These are phyloP conservation scores for Leishmania lainsoni DNA, from an alignment of 208 protist species.

Conservation along the genomic window DNA sequence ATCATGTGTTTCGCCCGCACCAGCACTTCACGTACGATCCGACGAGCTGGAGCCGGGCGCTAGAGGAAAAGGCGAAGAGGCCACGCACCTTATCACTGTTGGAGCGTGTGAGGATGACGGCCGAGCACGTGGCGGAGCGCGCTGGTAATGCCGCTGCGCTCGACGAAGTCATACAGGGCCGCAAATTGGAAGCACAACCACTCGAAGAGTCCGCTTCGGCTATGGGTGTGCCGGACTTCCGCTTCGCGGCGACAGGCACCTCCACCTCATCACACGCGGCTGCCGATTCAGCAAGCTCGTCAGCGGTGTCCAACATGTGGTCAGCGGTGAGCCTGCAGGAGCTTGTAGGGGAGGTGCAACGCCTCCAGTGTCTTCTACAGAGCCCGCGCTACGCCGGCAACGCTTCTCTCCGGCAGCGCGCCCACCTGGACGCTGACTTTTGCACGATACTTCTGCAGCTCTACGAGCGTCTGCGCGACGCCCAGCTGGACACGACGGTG, in stretches of 20 bases:
- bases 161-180: background rate
- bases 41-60: constrained; percentile 61
- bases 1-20: constrained; percentile 76
- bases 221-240: constrained; percentile 9
- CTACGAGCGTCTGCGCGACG: constrained; percentile 42
- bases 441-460: constrained; percentile 32
- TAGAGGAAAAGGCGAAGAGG: constrained; percentile 56
- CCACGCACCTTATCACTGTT: constrained; percentile 38
- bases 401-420: constrained; percentile 24
- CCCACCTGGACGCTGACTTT: constrained; percentile 27
- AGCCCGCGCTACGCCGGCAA: constrained; percentile 39
- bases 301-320: constrained; percentile 2
- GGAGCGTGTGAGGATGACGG: constrained; percentile 44
- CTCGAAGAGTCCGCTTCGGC: background rate
- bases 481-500: constrained; percentile 54
- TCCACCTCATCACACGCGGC: too few relatives aligned
- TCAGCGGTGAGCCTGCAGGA: constrained; percentile 40
- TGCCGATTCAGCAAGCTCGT: background rate
- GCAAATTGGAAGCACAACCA: background rate
- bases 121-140: constrained; percentile 44
- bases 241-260: constrained; percentile 6
- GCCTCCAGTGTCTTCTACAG: constrained; percentile 31
- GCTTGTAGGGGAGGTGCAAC: constrained; percentile 41
- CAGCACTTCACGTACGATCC: constrained; percentile 89
- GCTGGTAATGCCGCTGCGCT: constrained; percentile 5